phyloP scores from a whole-genome alignment of 2,329 filamentous ascomycete species.

The Tolypocladium amazonense region DNA sequence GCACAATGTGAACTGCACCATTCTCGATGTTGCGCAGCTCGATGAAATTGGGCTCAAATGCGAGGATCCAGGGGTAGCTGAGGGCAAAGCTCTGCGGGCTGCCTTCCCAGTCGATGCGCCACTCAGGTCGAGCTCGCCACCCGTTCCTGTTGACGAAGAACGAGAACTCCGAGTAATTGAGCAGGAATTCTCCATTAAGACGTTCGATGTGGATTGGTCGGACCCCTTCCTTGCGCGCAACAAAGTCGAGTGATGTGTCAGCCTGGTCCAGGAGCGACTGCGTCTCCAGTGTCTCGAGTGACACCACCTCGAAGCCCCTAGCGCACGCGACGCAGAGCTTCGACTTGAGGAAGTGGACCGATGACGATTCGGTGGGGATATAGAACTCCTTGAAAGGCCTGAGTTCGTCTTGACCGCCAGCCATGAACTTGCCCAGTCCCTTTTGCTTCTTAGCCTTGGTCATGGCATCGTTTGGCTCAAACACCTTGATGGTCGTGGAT shows the following conservation, averaged over 20 bases:
- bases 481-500: conserved; percentile 97
- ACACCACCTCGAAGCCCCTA: conserved; percentile 93
- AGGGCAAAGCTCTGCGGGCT: conserved; percentile 85
- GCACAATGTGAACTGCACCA: conserved; percentile 89
- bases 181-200: conserved; percentile 89
- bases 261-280: conserved; percentile 95
- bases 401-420: conserved; percentile 81
- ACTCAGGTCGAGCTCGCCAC: conserved; percentile 91
- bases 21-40: conserved; percentile 94
- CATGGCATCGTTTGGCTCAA: conserved; percentile 91
- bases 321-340: conserved; percentile 95
- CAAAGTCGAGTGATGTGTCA: conserved; percentile 95
- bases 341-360: conserved; percentile 92
- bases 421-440: conserved; percentile 92
- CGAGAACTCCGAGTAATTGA: conserved; percentile 97
- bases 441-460: conserved; percentile 92
- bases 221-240: conserved; percentile 84
- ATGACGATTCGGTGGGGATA: conserved; percentile 95
- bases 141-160: conserved; percentile 99
- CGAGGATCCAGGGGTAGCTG: conserved; percentile 92
- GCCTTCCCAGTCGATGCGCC: conserved; percentile 97
- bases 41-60: conserved; percentile 95
- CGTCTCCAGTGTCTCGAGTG: conserved; percentile 92
- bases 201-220: conserved; percentile 96
- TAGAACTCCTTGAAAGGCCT: conserved; percentile 99